These are phyloP conservation scores for Helianthus tuberosus DNA, from an alignment of 129 eudicot species.

Conservation along the genomic window DNA sequence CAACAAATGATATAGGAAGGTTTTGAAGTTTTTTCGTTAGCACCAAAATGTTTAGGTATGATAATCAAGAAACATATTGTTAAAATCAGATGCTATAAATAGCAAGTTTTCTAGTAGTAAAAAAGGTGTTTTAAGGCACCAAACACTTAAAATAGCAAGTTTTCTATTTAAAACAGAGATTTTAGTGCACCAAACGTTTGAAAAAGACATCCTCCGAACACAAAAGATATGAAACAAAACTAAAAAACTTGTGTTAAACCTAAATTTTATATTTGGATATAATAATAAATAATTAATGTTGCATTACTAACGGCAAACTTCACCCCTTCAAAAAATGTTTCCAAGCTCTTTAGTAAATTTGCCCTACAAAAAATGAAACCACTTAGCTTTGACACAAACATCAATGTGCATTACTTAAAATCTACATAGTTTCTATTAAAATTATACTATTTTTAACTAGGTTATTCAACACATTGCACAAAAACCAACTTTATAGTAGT, in stretches of 20 bases:
- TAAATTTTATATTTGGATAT: slow-evolving; percentile 1
- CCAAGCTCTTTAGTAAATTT: not conserved
- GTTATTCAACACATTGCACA: not conserved
- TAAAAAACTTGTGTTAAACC: slow-evolving; percentile 2
- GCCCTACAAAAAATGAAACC: not conserved
- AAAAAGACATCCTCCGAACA: slow-evolving; percentile 26
- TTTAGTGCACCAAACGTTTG: slow-evolving; percentile 19
- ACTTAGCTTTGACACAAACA: not conserved
- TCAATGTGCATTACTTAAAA: not conserved
- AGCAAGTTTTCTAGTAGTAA: slow-evolving; percentile 25
- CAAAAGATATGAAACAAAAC: not conserved
- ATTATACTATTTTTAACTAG: not conserved
- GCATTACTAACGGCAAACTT: not conserved
- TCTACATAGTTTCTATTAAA: not conserved
- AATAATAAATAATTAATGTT: not conserved
- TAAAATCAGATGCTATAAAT: slow-evolving; percentile 15
- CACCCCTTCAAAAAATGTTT: not conserved
- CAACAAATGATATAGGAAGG: slow-evolving; percentile 4
- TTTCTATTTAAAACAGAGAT: not conserved
- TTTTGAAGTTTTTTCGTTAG: not conserved
- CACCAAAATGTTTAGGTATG: slow-evolving; percentile 4
- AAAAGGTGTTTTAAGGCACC: slow-evolving; percentile 23
- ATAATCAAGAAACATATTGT: slow-evolving; percentile 21
- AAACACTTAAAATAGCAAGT: slow-evolving; percentile 30
- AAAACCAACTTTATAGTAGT: not conserved